These are phyloP conservation scores for Paramarasmius palmivorus DNA, from an alignment of 1,284 basidiomycete species.

Conservation along the genomic window DNA sequence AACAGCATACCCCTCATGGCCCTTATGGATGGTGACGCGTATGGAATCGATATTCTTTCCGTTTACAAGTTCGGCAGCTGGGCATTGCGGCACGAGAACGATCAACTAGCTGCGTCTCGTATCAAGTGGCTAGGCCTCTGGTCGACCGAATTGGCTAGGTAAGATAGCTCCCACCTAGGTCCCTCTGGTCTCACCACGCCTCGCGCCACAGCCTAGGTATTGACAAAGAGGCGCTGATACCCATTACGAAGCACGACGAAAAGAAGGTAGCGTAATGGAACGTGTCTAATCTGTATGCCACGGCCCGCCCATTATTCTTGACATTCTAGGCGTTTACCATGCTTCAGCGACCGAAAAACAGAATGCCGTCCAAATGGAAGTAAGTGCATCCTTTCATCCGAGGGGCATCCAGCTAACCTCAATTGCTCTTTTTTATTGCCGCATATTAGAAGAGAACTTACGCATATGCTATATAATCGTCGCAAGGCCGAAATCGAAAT, in stretches of 20 bases:
- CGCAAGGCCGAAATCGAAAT: constrained; percentile 91
- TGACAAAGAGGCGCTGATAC: constrained; percentile 61
- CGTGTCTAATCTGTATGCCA: too few relatives aligned
- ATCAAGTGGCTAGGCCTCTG: constrained; percentile 82
- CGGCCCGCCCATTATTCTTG: background rate
- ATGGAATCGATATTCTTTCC: constrained; percentile 86
- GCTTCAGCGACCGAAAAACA: constrained; percentile 44
- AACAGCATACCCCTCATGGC: constrained; percentile 70
- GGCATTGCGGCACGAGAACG: constrained; percentile 63
- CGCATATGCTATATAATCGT: constrained; percentile 73
- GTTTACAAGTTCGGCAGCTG: constrained; percentile 78
- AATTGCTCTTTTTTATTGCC: background rate
- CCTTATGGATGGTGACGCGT: constrained; percentile 89
- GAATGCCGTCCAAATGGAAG: constrained; percentile 73
- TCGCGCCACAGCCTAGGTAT: constrained; percentile 66
- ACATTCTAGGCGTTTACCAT: constrained; percentile 62
- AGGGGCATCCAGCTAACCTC: background rate
- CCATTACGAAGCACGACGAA: constrained; percentile 71
- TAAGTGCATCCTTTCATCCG: constrained; percentile 33
- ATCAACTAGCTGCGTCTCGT: constrained; percentile 61
- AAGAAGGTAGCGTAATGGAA: constrained; percentile 53
- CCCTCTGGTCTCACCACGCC: background rate
- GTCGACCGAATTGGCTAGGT: constrained; percentile 65
- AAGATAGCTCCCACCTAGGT: constrained; percentile 16
- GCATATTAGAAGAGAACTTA: constrained; percentile 67